A percentile compares a stretch with the other conserved stretches of the same genome.
These are phyloP conservation scores for Fallopia convolvulus DNA, from an alignment of 148 eudicot genomes.

Conservation along the genomic window DNA sequence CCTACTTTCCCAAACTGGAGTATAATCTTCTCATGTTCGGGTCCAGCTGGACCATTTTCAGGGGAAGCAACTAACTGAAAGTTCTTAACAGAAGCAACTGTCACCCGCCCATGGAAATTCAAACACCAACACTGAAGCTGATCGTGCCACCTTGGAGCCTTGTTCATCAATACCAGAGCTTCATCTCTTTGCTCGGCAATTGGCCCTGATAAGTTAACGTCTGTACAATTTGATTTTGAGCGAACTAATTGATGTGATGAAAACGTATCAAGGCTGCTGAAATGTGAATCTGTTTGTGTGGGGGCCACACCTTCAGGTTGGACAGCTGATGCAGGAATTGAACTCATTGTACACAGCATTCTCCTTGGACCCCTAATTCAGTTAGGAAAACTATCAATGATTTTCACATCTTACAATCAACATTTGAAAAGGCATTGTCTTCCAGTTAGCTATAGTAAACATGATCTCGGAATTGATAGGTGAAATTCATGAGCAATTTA, in stretches of 20 bases:
- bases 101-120: slow-evolving; percentile 71
- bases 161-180: slow-evolving; percentile 53
- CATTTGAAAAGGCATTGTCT: background rate
- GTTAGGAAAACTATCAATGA: background rate
- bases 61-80: slow-evolving; percentile 71
- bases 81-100: slow-evolving; percentile 76
- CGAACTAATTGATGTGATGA: slow-evolving; percentile 35
- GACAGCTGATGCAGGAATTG: slow-evolving; percentile 59
- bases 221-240: slow-evolving; percentile 33
- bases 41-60: slow-evolving; percentile 35
- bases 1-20: slow-evolving; percentile 78
- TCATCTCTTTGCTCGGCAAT: slow-evolving; percentile 24
- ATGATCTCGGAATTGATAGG: background rate
- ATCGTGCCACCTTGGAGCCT: slow-evolving; percentile 75
- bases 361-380: slow-evolving; percentile 66
- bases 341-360: slow-evolving; percentile 55
- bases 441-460: background rate
- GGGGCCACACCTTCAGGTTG: slow-evolving; percentile 66
- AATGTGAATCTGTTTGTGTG: slow-evolving; percentile 42
- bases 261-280: slow-evolving; percentile 27
- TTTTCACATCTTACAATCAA: background rate
- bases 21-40: slow-evolving; percentile 51
- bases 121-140: slow-evolving; percentile 85
- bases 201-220: slow-evolving; percentile 21
- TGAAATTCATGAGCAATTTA: background rate